Conservation (phyloP, 495 filamentous ascomycete genomes). For the Pyrenula aspistea region DNA sequence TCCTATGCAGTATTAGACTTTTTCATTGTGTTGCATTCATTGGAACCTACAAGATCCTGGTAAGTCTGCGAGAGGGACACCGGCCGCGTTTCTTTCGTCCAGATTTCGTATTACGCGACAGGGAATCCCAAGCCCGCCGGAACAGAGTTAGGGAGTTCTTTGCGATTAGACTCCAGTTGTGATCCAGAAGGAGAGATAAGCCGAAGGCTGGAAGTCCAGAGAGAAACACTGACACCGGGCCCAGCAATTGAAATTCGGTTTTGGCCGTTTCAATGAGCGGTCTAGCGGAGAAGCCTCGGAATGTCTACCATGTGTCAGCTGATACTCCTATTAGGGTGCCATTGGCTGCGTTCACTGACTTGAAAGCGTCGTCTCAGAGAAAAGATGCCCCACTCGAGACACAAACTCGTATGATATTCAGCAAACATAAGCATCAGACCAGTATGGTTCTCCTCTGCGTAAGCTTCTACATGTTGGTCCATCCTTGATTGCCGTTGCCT, state of each 20-base stretch:
- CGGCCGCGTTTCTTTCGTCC: background rate
- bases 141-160: background rate
- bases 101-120: background rate
- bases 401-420: background rate
- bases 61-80: background rate
- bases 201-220: conserved; percentile 26
- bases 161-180: background rate
- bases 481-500: background rate
- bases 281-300: conserved; percentile 26
- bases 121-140: background rate
- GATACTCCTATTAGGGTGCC: background rate
- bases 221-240: conserved; percentile 28
- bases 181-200: background rate
- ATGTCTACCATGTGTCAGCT: conserved; percentile 22
- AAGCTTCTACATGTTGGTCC: background rate
- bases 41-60: background rate
- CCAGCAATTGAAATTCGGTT: conserved; percentile 22
- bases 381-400: conserved; percentile 15
- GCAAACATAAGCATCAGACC: background rate
- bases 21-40: background rate
- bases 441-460: background rate
- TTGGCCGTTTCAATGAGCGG: conserved; percentile 26
- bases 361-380: conserved; percentile 33
- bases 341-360: conserved; percentile 18
- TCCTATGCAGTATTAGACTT: background rate